Base-by-base conservation (phyloP, 495 filamentous ascomycete species). In the Arthonia radiata region DNA sequence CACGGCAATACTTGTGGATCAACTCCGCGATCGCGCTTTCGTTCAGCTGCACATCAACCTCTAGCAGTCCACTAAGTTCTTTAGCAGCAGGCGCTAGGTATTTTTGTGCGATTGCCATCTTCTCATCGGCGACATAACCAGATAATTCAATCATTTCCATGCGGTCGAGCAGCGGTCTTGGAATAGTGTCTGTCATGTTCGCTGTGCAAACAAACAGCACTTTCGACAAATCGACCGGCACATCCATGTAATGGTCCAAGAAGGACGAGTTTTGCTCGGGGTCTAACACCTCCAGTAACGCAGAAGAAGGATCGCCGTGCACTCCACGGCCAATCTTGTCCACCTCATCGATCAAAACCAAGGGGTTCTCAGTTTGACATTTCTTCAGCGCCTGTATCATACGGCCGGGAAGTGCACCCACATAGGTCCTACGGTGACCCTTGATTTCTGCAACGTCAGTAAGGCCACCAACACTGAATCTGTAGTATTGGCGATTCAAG, bases 391-490 rank as follows among this genome's bases (percentile, higher is more conserved):
- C 89, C 50, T 94, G 89, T 34, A 94, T 94, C 44, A 94, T 89
- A 26, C 89, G 72, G 14, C 89, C 89, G 15, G 89, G 89, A 23
- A 99, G 54, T 23, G 89, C 89, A 31, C 89, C 89, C 28, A 99
- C 83, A 41, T 99, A 99, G 7, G 89, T 99, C 36, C 89, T 58
- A 33, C 89, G 61, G 43, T 99, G 89, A 24, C 89, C 89, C 57
- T 99, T 99, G 50, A 99, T 92, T 47, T 99, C 89, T n/a, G 89
- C 86, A 36, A 94, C 89, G 52, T 99, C 89, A 8, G 81, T 81
- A 31, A 99, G 59, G 31, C 89, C 89, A 37, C 89, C 89, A 10
- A 99, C 89, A 33, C 80, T 91, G 56, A 99, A 94, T 28, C 89
- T 63, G 56, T 94, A 94, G 52, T 94, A 99, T 44, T 94, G 71